Conservation (phyloP, 31 red algal species). For the Bonnemaisonia californica region DNA sequence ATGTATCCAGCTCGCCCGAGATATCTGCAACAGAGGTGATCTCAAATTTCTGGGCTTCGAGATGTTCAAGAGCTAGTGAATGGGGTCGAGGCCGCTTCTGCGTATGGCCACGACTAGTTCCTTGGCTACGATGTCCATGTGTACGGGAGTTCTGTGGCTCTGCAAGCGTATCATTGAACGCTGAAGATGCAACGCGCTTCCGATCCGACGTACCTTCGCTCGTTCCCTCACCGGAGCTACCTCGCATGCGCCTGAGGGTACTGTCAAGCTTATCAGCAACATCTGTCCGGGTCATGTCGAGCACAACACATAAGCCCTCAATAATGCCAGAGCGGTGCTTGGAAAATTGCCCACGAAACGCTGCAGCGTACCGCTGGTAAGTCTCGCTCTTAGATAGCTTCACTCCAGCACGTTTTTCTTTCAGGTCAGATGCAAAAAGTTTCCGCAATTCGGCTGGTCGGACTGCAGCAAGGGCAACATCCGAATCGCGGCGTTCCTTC, state of each 20-base stretch:
- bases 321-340: constrained; percentile 46
- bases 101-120: background rate
- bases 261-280: constrained; percentile 37
- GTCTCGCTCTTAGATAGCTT: constrained; percentile 29
- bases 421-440: constrained; percentile 42
- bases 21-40: background rate
- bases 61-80: background rate
- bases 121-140: background rate
- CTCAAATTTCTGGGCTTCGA: background rate
- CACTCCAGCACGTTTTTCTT: constrained; percentile 18
- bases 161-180: background rate
- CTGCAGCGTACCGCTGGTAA: constrained; percentile 27
- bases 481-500: constrained; percentile 41
- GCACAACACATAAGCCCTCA: constrained; percentile 39
- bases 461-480: constrained; percentile 13
- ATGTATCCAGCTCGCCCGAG: background rate
- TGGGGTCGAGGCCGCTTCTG: background rate
- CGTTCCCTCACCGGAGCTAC: background rate
- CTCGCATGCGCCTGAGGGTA: constrained; percentile 18
- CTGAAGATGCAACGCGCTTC: background rate
- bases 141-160: background rate
- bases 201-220: background rate
- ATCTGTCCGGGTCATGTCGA: constrained; percentile 28
- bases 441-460: constrained; percentile 44
- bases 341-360: constrained; percentile 34